Evolutionary conservation across 768 basidiomycete genomes (phyloP).

Genomic region (Hydnum rufescens): DNA sequence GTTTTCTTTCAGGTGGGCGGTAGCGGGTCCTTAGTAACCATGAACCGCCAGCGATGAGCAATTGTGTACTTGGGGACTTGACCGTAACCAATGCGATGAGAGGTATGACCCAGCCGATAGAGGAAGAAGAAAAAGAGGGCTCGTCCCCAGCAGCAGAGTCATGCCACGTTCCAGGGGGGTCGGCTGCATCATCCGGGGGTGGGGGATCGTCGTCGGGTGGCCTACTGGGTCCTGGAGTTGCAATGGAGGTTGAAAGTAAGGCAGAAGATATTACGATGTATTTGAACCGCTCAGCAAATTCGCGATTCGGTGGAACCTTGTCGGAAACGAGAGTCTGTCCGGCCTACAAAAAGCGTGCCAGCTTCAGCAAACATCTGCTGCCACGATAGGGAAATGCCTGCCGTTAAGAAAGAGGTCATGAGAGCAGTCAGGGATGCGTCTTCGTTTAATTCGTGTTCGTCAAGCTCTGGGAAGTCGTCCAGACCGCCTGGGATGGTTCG

Average conservation of each 20-base stretch:
- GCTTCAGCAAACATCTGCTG: neutral
- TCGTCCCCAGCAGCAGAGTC: too few species aligned
- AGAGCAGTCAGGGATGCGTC: neutral
- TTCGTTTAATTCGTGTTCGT: neutral
- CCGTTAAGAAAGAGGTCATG: neutral
- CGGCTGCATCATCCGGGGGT: too few species aligned
- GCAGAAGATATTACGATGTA: slow-evolving; percentile 69
- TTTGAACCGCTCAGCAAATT: slow-evolving; percentile 63
- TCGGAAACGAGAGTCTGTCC: neutral
- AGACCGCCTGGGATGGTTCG: neutral
- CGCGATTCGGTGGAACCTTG: slow-evolving; percentile 15
- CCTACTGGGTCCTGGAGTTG: slow-evolving; percentile 18
- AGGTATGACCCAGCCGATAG: neutral
- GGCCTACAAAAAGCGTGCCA: neutral
- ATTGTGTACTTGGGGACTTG: neutral
- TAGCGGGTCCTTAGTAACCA: slow-evolving; percentile 6
- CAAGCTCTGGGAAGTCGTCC: neutral
- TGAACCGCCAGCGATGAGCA: neutral
- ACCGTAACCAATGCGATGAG: neutral
- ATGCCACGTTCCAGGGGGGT: too few species aligned
- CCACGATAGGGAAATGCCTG: neutral
- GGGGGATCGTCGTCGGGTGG: too few species aligned
- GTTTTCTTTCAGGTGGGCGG: neutral
- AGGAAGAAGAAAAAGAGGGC: slow-evolving; percentile 1
- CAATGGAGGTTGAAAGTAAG: slow-evolving; percentile 38